A percentile compares a stretch with the other conserved stretches of the same genome.
Evolutionary conservation across 169 alveolate genomes (phyloP).

Genomic region (Amoebophrya sp.): DNA sequence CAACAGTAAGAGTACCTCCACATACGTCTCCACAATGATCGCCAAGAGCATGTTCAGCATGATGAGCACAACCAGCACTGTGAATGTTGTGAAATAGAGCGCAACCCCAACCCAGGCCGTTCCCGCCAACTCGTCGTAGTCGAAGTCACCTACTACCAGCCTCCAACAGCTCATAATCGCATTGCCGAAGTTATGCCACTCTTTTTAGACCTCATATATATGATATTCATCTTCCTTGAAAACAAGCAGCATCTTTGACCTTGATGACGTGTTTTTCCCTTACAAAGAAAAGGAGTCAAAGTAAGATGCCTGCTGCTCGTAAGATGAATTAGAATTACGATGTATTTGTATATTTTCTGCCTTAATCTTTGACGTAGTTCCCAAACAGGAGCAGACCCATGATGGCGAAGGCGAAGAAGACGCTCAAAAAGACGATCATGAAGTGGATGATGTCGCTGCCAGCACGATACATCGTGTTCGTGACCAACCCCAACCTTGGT

Average conservation of each 20-base stretch:
- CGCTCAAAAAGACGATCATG: background rate
- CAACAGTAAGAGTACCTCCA: too few relatives aligned
- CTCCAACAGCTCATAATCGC: background rate
- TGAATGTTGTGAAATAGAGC: background rate
- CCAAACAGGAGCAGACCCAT: background rate
- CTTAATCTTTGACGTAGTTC: background rate
- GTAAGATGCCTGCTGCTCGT: background rate
- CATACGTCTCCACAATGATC: background rate
- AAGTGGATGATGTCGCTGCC: background rate
- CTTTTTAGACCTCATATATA: background rate
- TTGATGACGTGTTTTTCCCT: too few relatives aligned
- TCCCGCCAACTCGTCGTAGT: background rate
- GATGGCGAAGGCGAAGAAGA: background rate
- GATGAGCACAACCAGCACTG: background rate
- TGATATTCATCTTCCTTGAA: background rate
- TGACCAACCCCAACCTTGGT: background rate
- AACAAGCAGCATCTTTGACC: background rate
- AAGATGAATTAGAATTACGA: background rate
- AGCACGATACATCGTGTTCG: background rate
- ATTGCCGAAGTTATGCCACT: too few relatives aligned
- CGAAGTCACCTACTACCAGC: background rate
- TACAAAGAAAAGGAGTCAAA: background rate
- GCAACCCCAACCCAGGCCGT: background rate
- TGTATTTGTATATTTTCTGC: too few relatives aligned
- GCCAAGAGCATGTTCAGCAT: slow-evolving; percentile 13